Evolutionary conservation across 2,329 filamentous ascomycete species (phyloP).

Genomic region (Sclerotiophoma versabilis): DNA sequence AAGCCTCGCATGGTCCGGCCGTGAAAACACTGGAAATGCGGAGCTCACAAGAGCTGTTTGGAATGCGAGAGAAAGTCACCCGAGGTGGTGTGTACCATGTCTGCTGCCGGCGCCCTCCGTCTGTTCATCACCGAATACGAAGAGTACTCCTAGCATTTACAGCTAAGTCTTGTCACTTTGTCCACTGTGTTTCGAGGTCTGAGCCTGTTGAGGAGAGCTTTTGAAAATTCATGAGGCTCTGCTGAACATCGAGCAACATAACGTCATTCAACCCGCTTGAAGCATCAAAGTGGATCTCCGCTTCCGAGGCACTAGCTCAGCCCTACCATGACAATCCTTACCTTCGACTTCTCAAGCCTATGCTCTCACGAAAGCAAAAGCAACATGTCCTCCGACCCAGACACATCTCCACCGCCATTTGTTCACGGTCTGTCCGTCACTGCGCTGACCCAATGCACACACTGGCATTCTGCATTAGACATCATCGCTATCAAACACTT

Average conservation of each 20-base stretch:
- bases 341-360: neutral
- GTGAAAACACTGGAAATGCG: constrained; percentile 38
- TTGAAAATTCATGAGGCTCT: constrained; percentile 10
- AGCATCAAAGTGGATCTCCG: constrained; percentile 18
- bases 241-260: constrained; percentile 5
- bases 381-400: constrained; percentile 10
- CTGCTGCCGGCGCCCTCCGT: neutral
- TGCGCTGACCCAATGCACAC: constrained; percentile 42
- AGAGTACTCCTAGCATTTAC: neutral
- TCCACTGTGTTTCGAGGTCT: neutral
- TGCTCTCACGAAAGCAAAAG: neutral
- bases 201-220: too few species aligned
- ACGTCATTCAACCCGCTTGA: constrained; percentile 11
- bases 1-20: constrained; percentile 28
- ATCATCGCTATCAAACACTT: constrained; percentile 48
- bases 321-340: constrained; percentile 19
- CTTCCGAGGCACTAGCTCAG: constrained; percentile 26
- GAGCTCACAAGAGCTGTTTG: constrained; percentile 21
- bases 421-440: constrained; percentile 41
- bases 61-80: constrained; percentile 14
- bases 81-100: constrained; percentile 7
- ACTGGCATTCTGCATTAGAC: constrained; percentile 44
- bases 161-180: too few species aligned
- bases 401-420: constrained; percentile 5
- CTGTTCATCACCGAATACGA: neutral